Conservation (phyloP, 768 basidiomycete species). For the Termitomyces sp. region DNA sequence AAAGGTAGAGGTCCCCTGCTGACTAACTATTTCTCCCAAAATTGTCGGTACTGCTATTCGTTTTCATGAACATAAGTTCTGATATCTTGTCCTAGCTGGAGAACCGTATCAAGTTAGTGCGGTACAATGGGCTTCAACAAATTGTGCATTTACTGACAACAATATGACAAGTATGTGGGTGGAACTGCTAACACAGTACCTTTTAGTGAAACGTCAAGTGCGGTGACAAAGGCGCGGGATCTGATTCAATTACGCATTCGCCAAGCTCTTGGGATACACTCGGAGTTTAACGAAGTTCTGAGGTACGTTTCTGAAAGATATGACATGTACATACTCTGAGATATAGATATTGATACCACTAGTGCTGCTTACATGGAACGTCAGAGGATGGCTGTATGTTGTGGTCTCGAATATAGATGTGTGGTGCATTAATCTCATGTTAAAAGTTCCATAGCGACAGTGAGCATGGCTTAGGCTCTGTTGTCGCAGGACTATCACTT, state of each 20-base stretch:
- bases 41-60: conserved; percentile 45
- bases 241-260: conserved; percentile 56
- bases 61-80: neutral
- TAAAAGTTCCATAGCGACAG: conserved; percentile 78
- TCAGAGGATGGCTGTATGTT: conserved; percentile 75
- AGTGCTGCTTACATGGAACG: conserved; percentile 83
- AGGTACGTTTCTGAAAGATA: conserved; percentile 32
- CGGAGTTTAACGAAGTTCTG: conserved; percentile 73
- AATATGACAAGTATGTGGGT: conserved; percentile 60
- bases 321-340: neutral
- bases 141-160: neutral
- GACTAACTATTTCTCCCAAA: conserved; percentile 85
- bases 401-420: neutral
- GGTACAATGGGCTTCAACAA: neutral
- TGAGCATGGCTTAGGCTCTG: conserved; percentile 68
- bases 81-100: conserved; percentile 49
- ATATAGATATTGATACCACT: neutral
- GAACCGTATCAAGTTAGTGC: conserved; percentile 69
- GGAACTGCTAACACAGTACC: conserved; percentile 72
- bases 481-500: conserved; percentile 73
- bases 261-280: conserved; percentile 35
- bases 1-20: conserved; percentile 66
- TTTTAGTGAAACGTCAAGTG: conserved; percentile 52
- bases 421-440: conserved; percentile 1
- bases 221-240: conserved; percentile 54